Conservation (phyloP, 345 rosid genomes). For the Hibiscus syriacus region DNA sequence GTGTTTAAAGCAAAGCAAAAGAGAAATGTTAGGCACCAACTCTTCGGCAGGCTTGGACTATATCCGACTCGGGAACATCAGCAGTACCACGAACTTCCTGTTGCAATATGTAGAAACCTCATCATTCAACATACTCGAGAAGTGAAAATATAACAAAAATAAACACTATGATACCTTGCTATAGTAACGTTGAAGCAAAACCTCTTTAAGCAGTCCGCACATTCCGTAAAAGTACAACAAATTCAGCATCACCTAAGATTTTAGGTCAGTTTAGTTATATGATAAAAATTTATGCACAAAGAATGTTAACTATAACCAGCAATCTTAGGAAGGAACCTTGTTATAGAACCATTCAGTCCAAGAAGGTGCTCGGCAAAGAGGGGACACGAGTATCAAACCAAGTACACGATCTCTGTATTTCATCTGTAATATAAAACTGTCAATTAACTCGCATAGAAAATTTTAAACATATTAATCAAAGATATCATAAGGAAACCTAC, state of each 20-base stretch:
- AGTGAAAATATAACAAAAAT: neutral
- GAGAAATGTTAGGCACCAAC: slow-evolving; percentile 28
- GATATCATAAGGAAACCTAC: slow-evolving; percentile 35
- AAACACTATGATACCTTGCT: slow-evolving; percentile 59
- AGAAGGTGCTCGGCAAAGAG: slow-evolving; percentile 83
- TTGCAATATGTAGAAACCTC: slow-evolving; percentile 11
- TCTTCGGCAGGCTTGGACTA: slow-evolving; percentile 81
- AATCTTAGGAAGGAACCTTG: slow-evolving; percentile 34
- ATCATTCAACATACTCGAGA: neutral
- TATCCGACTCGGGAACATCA: slow-evolving; percentile 85
- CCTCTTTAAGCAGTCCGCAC: slow-evolving; percentile 77
- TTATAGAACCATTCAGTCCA: slow-evolving; percentile 96
- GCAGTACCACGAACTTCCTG: slow-evolving; percentile 87
- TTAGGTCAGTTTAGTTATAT: neutral
- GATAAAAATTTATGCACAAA: neutral
- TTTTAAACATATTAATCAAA: neutral
- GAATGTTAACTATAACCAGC: neutral
- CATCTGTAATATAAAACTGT: slow-evolving; percentile 48
- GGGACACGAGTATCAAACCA: slow-evolving; percentile 90
- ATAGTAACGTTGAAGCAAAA: slow-evolving; percentile 78
- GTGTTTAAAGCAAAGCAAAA: neutral
- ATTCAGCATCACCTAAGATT: slow-evolving; percentile 51
- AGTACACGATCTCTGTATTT: slow-evolving; percentile 82
- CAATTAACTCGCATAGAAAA: slow-evolving; percentile 1
- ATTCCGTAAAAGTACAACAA: slow-evolving; percentile 81